Base-by-base conservation (phyloP, 2,329 filamentous ascomycete species). In the Coccinonectria pachysandricola region DNA sequence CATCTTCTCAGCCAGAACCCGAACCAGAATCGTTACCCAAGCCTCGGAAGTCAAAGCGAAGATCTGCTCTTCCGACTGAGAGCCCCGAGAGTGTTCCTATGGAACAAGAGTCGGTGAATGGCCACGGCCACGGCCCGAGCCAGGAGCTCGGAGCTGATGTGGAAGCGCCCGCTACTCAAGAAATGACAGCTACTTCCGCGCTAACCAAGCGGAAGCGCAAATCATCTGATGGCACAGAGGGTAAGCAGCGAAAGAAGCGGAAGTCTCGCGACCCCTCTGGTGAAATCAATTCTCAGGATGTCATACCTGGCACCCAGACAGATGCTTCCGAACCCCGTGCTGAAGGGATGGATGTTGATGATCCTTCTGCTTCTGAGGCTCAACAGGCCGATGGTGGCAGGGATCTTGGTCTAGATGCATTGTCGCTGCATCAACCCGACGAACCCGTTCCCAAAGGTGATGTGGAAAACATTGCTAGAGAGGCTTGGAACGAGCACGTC, bases 181-280 rank as follows among this genome's bases (percentile, higher is more conserved):
- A 42, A 14, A 27, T 26, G 4, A 26, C 28, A 3, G 24, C 35
- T 15, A 30, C 40, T 19, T 37, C 43, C 13, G 31, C 40, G 3
- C 43, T 48, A 11, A 27, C 40, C 10, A 56, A 49, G 31, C 48
- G 50, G 36, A 56, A 56, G 34, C 50, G 53, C 37, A 54, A 48
- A 30, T 29, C 42, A 1, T 45, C 48, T 4, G 44, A 48, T 25
- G 43, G 45, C 3, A 27, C 36, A 5, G 51, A 53, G 7, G 40
- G 40, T n/a, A 52, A 52, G 30, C 39, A 42, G 16, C 41, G 45
- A 14, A 57, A 56, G 42, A 57, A 56, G 39, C 41, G 38, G 11
- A 52, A 42, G 19, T 37, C 47, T 8, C 31, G 39, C 23, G 42
- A 43, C 12, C 28, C 41, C 6, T 42, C 31, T n/a, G 28, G 21